Evolutionary conservation across 2,329 filamentous ascomycete species (phyloP), one percentile per base, ranked within the genome.

Genomic region (Colletotrichum theobromicola): DNA sequence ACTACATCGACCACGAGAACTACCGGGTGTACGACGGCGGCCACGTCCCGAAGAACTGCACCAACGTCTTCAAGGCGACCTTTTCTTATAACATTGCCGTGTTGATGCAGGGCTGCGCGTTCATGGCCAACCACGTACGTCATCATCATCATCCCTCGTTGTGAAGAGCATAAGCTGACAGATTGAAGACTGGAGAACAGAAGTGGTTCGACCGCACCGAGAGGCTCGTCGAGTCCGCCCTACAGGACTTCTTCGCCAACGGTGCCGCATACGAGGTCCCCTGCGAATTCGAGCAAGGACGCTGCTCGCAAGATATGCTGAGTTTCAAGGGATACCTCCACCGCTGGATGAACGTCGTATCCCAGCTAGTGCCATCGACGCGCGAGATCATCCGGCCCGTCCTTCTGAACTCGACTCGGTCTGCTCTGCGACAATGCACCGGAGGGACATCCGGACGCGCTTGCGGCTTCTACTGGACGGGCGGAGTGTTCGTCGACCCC

Each of bases 321-420:
- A 90, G 90, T 2, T 95, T 93, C 88, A 94, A 94, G 82, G 93
- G 93, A 35, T 92, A 92, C 71, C 85, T 94, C 18, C 88, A 91
- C 77, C 89, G 92, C 53, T 94, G 92, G 91, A 85, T 94, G 78
- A 87, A 90, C 4, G 87, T 89, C 24, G 87, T 89, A 1, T 88
- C 90, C 3, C 87, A 93, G 76, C 73, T 94, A 12, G 92, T 90
- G 0, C 93, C 93, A 0, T 88, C 87, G 61, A 91, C 90, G 0
- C 82, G 83, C 34, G 83, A 87, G 2, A 83, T 80, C 18, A 91
- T 95, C 77, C 83, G 89, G 72, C 88, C 91, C 1, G 87, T 90
- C 35, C 85, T 95, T 7, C 84, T 85, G 68, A 88, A 85, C 2
- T 93, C 92, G 2, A 87, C 92, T 4, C 74, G 85, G 67, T 92